Conservation (phyloP, 352 stramenopile species). For the Phytophthora palmivora region DNA sequence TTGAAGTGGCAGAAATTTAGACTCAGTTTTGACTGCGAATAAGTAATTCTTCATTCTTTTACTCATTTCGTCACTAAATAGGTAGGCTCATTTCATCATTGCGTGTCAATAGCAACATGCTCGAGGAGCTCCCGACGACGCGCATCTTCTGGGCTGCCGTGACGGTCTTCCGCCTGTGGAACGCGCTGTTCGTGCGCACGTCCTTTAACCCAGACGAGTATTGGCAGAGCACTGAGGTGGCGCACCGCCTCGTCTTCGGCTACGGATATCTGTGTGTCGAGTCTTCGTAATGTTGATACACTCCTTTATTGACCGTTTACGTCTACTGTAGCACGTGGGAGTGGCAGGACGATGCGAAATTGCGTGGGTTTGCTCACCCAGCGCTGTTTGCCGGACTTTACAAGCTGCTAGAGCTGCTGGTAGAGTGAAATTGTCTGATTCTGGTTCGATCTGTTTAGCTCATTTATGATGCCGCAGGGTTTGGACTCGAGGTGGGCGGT, state of each 20-base stretch:
- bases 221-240: constrained; percentile 90
- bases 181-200: constrained; percentile 86
- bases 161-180: constrained; percentile 75
- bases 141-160: constrained; percentile 60
- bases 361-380: constrained; percentile 85
- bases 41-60: constrained; percentile 1
- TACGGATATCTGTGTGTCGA: constrained; percentile 78
- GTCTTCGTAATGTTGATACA: not conserved
- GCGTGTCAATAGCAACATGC: constrained; percentile 26
- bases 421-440: constrained; percentile 16
- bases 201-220: constrained; percentile 91
- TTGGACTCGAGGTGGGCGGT: constrained; percentile 86
- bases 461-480: constrained; percentile 41
- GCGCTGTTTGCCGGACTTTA: constrained; percentile 82
- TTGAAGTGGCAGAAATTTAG: constrained; percentile 26
- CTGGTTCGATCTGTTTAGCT: constrained; percentile 6
- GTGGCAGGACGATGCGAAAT: constrained; percentile 72
- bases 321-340: constrained; percentile 78
- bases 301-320: constrained; percentile 2
- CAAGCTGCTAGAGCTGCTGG: constrained; percentile 71
- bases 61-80: not conserved
- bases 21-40: constrained; percentile 28
- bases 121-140: constrained; percentile 42
- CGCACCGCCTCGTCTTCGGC: constrained; percentile 86
- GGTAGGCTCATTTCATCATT: not conserved